Evolutionary conservation across 345 rosid species (phyloP).

Genomic region (Pseudoturritis turrita): DNA sequence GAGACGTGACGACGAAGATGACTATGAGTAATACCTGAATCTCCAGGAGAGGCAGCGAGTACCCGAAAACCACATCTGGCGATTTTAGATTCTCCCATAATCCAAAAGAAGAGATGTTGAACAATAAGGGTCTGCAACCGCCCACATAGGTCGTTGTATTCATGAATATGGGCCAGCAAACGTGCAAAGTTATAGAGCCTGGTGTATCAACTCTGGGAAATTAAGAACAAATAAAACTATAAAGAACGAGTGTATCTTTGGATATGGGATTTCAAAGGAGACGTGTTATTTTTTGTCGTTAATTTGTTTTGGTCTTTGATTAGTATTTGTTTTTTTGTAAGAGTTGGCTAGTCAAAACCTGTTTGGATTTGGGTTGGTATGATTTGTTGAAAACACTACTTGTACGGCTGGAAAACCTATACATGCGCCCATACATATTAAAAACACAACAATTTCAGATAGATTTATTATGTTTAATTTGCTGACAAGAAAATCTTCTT

Average conservation of each 20-base stretch:
- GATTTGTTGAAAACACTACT: neutral
- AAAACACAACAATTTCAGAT: too few species aligned
- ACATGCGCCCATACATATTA: neutral
- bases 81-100: conserved; percentile 13
- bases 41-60: conserved; percentile 22
- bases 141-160: neutral
- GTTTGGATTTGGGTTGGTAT: neutral
- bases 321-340: too few species aligned
- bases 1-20: neutral
- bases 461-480: neutral
- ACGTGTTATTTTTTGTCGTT: neutral
- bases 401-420: neutral
- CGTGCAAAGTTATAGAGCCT: neutral
- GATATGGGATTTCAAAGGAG: neutral
- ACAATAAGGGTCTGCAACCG: neutral
- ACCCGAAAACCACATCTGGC: neutral
- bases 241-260: neutral
- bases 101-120: conserved; percentile 20
- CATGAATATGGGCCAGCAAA: neutral
- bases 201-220: neutral
- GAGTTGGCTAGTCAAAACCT: neutral
- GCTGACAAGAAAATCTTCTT: too few species aligned
- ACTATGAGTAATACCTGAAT: conserved; percentile 10
- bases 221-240: neutral
- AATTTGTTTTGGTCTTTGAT: neutral